phyloP scores from a whole-genome alignment of 2,329 filamentous ascomycete species.

The Cytospora piceicola region DNA sequence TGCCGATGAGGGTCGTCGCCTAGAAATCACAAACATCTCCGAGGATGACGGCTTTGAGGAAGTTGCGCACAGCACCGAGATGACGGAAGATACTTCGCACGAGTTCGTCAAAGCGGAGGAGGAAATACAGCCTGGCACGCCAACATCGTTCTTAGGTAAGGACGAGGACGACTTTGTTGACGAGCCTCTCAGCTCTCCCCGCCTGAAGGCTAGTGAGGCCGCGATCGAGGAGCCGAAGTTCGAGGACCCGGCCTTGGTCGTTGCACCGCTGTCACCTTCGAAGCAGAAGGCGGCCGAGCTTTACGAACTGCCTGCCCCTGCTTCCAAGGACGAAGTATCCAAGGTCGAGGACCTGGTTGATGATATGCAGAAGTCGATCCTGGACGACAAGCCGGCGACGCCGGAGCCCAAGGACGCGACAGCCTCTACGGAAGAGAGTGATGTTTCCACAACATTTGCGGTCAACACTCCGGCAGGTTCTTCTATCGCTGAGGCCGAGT shows the following conservation, averaged over 20 bases:
- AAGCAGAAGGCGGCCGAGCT: constrained; percentile 40
- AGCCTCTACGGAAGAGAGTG: constrained; percentile 16
- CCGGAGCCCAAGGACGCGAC: constrained; percentile 23
- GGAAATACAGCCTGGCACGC: constrained; percentile 48
- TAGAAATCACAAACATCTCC: constrained; percentile 79
- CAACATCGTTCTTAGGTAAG: constrained; percentile 55
- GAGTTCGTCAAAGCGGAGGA: constrained; percentile 67
- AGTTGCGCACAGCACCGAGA: constrained; percentile 70
- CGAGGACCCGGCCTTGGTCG: constrained; percentile 60
- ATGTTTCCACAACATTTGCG: constrained; percentile 19
- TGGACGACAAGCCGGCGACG: constrained; percentile 21
- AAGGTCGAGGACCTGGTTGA: constrained; percentile 33
- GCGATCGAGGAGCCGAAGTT: constrained; percentile 56
- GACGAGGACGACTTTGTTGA: constrained; percentile 78
- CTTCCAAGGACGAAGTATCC: constrained; percentile 1
- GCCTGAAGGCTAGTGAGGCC: constrained; percentile 64
- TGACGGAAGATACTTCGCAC: constrained; percentile 73
- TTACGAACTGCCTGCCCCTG: constrained; percentile 11
- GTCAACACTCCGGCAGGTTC: constrained; percentile 25
- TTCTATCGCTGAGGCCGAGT: constrained; percentile 25
- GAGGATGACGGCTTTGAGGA: constrained; percentile 96
- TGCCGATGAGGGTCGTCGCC: constrained; percentile 67
- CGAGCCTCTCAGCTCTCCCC: constrained; percentile 72
- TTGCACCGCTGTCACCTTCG: constrained; percentile 61
- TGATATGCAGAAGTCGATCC: constrained; percentile 29